A percentile compares a stretch with the other conserved stretches of the same genome.
Conservation (phyloP, 805 yeast species). For the Suhomyces xylopsoci region DNA sequence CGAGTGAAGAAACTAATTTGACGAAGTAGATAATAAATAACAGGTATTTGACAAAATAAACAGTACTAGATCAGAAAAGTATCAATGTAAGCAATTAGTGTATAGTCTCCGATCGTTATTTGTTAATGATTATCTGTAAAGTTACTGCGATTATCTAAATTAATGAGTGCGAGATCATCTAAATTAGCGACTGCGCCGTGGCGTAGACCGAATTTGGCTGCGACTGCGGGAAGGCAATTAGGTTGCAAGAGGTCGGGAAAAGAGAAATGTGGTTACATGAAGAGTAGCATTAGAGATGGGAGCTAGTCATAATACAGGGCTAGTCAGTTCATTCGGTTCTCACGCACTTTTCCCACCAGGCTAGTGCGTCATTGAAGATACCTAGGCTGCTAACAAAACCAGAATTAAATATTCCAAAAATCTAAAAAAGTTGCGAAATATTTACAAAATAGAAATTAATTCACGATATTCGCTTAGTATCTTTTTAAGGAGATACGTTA, state of each 20-base stretch:
- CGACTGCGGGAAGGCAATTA: neutral
- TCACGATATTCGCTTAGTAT: neutral
- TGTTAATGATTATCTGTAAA: neutral
- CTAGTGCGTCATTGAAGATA: neutral
- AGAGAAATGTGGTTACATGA: no score
- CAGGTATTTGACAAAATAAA: neutral
- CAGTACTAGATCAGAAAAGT: neutral
- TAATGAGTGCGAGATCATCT: neutral
- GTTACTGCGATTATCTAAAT: neutral
- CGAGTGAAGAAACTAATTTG: no score
- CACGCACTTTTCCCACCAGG: neutral
- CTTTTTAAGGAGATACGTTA: no score
- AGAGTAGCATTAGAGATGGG: neutral
- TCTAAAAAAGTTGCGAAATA: neutral
- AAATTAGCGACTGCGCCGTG: neutral
- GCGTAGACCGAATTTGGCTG: neutral
- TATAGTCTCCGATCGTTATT: neutral
- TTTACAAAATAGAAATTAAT: no score
- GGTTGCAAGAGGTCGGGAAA: neutral
- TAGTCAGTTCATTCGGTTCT: no score
- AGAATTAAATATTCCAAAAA: no score
- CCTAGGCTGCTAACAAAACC: neutral
- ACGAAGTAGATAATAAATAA: no score
- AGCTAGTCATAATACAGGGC: neutral
- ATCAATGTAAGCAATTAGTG: neutral